Evolutionary conservation across 768 basidiomycete genomes (phyloP).

Genomic region (Hysterangium stoloniferum): DNA sequence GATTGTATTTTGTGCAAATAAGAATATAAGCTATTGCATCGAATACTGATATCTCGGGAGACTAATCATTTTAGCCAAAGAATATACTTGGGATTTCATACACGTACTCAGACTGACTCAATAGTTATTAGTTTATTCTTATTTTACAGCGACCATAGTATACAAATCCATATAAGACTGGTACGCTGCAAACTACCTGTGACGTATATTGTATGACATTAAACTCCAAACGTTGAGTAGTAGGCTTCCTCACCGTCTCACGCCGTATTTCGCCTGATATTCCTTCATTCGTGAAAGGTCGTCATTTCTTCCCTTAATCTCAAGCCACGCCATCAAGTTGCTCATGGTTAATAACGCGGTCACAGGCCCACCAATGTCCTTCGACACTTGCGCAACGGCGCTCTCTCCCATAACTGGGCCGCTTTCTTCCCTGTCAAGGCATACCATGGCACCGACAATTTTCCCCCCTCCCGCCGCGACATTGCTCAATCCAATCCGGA

Average conservation of each 20-base stretch:
- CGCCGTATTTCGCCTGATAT: constrained; percentile 70
- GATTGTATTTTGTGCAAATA: neutral
- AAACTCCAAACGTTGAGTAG: too few relatives aligned
- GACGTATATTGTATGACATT: too few relatives aligned
- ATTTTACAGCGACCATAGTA: too few relatives aligned
- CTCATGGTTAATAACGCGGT: constrained; percentile 76
- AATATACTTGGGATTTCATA: too few relatives aligned
- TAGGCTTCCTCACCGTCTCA: too few relatives aligned
- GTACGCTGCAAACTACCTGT: too few relatives aligned
- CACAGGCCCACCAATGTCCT: constrained; percentile 62
- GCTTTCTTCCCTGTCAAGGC: constrained; percentile 81
- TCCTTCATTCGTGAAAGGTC: constrained; percentile 65
- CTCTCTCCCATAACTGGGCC: constrained; percentile 60
- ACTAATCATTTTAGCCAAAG: too few relatives aligned
- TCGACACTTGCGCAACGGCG: constrained; percentile 79
- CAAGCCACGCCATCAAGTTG: constrained; percentile 79
- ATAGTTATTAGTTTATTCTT: too few relatives aligned
- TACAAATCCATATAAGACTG: too few relatives aligned
- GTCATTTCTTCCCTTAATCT: constrained; percentile 54
- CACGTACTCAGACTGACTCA: too few relatives aligned
- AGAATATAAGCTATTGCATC: neutral
- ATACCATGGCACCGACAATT: constrained; percentile 82
- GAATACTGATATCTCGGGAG: too few relatives aligned
- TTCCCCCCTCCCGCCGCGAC: constrained; percentile 64
- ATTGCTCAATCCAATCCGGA: constrained; percentile 72